Conservation (phyloP, 192 early-diverging fungal species). For the Funneliformis mosseae region DNA sequence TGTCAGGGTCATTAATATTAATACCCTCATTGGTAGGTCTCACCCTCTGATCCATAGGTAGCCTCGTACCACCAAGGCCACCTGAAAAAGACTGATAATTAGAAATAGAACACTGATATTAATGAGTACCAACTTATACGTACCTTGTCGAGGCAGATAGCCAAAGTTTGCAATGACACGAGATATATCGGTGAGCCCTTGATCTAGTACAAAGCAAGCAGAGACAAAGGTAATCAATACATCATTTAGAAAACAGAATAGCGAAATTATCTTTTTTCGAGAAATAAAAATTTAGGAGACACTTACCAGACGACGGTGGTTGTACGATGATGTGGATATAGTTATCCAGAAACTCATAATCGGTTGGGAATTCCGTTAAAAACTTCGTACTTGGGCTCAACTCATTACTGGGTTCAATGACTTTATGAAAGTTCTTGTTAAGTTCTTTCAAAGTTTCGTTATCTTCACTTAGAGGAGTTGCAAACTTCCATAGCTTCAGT, state of each 20-base stretch:
- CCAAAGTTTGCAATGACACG: not conserved
- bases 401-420: no score
- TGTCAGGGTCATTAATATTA: constrained; percentile 8
- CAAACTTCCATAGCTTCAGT: no score
- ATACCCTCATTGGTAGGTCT: not conserved
- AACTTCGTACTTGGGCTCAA: no score
- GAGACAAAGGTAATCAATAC: not conserved
- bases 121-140: not conserved
- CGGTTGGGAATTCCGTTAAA: no score
- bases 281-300: no score
- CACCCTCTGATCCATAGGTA: not conserved
- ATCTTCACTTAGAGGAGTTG: no score
- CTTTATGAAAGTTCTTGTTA: no score
- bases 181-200: not conserved
- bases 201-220: constrained; percentile 7
- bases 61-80: constrained; percentile 19
- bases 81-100: not conserved
- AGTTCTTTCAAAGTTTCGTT: no score
- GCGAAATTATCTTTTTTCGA: no score
- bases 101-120: not conserved
- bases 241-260: not conserved
- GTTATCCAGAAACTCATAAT: no score
- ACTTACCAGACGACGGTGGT: no score
- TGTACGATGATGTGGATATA: no score
- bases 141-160: constrained; percentile 2